A percentile compares a stretch with the other conserved stretches of the same genome.
phyloP scores from a whole-genome alignment of 441 rosid species.

The Mallotus japonicus region DNA sequence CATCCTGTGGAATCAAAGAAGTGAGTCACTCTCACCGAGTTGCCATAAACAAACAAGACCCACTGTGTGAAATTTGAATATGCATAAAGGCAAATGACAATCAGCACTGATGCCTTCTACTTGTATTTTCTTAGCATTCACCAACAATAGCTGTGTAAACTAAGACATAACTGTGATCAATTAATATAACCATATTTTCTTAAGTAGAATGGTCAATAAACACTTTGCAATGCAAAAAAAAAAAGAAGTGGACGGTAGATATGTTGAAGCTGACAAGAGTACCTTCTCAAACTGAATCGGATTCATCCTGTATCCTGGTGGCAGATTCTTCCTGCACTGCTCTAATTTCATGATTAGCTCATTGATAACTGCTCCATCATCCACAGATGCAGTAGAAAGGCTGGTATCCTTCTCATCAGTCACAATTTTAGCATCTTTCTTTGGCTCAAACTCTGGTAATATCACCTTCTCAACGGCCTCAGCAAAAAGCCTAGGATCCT shows the following conservation, averaged over 20 bases:
- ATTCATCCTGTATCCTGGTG: conserved; percentile 69
- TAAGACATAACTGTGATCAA: not conserved
- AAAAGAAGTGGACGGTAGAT: not conserved
- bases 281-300: conserved; percentile 98
- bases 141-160: not conserved
- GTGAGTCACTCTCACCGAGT: not conserved
- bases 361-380: conserved; percentile 64
- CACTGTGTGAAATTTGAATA: not conserved
- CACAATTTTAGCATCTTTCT: conserved; percentile 66
- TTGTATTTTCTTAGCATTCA: not conserved
- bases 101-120: not conserved
- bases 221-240: not conserved
- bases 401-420: conserved; percentile 80
- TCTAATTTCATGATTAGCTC: conserved; percentile 64
- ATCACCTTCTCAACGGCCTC: conserved; percentile 73
- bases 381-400: conserved; percentile 57
- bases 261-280: not conserved
- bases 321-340: conserved; percentile 50
- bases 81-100: not conserved
- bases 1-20: conserved; percentile 52
- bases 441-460: conserved; percentile 87
- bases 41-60: not conserved
- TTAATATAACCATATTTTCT: not conserved
- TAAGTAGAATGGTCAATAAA: not conserved
- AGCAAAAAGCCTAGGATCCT: conserved; percentile 53